These are phyloP conservation scores for Phytophthora brassicae DNA, from an alignment of 352 stramenopile species.

Conservation along the genomic window DNA sequence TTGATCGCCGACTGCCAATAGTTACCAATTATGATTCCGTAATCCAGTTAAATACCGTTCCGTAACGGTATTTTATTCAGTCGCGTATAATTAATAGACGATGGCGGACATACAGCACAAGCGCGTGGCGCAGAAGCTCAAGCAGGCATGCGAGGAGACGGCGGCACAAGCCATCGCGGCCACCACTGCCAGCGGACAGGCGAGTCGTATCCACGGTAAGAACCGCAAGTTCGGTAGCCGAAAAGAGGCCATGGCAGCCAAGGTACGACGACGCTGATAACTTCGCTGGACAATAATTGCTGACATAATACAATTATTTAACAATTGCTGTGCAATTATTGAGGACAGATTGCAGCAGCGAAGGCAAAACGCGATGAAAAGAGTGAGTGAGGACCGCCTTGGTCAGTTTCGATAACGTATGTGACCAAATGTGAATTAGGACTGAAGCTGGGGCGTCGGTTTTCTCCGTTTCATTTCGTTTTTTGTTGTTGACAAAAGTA, in stretches of 20 bases:
- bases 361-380: constrained; percentile 74
- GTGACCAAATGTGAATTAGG: background rate
- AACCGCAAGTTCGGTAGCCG: constrained; percentile 82
- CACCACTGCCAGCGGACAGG: constrained; percentile 69
- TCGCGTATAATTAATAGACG: background rate
- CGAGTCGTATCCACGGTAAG: constrained; percentile 79
- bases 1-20: constrained; percentile 18
- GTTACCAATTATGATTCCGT: constrained; percentile 4
- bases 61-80: background rate
- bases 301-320: background rate
- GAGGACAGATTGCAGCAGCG: constrained; percentile 67
- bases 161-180: constrained; percentile 77
- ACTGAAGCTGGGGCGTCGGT: background rate
- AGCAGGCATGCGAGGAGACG: constrained; percentile 82
- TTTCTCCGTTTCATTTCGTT: constrained; percentile 19
- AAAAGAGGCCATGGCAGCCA: constrained; percentile 82
- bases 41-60: constrained; percentile 1
- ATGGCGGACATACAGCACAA: constrained; percentile 72
- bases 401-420: background rate
- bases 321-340: background rate
- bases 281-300: background rate
- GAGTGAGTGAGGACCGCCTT: background rate
- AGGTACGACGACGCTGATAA: constrained; percentile 34
- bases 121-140: constrained; percentile 69
- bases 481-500: background rate